A percentile compares a stretch with the other conserved stretches of the same genome.
Conservation (phyloP, 805 yeast genomes). For the Cyberlindnera bimundalis region DNA sequence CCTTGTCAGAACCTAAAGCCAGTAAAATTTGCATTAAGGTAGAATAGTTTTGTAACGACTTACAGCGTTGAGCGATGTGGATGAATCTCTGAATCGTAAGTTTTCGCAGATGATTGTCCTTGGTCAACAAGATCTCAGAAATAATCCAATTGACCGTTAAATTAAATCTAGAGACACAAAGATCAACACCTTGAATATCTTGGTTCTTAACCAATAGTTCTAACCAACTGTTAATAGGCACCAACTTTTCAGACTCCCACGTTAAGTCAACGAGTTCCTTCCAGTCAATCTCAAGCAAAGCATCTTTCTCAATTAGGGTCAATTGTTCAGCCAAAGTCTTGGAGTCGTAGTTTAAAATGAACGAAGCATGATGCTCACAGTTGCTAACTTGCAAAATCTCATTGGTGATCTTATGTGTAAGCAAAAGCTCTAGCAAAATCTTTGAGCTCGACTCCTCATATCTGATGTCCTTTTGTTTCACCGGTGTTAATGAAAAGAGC, state of each 20-base stretch:
- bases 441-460: slow-evolving; percentile 27
- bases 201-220: slow-evolving; percentile 60
- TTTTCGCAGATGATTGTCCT: slow-evolving; percentile 53
- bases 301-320: slow-evolving; percentile 83
- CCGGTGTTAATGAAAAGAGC: slow-evolving; percentile 34
- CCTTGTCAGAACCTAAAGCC: slow-evolving; percentile 68
- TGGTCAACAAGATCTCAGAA: slow-evolving; percentile 78
- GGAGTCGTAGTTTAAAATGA: slow-evolving; percentile 71
- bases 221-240: slow-evolving; percentile 80
- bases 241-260: slow-evolving; percentile 60
- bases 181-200: slow-evolving; percentile 66
- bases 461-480: slow-evolving; percentile 20
- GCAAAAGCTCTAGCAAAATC: slow-evolving; percentile 39
- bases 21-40: slow-evolving; percentile 84
- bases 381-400: slow-evolving; percentile 25
- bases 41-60: slow-evolving; percentile 71
- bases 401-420: slow-evolving; percentile 22
- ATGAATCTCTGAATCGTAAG: slow-evolving; percentile 80
- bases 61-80: slow-evolving; percentile 78
- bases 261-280: slow-evolving; percentile 74
- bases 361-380: slow-evolving; percentile 67
- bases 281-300: slow-evolving; percentile 87
- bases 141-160: slow-evolving; percentile 88
- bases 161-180: slow-evolving; percentile 83
- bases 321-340: slow-evolving; percentile 70